phyloP scores from a whole-genome alignment of 1,284 basidiomycete genomes.

The Boletus hoseneyae region DNA sequence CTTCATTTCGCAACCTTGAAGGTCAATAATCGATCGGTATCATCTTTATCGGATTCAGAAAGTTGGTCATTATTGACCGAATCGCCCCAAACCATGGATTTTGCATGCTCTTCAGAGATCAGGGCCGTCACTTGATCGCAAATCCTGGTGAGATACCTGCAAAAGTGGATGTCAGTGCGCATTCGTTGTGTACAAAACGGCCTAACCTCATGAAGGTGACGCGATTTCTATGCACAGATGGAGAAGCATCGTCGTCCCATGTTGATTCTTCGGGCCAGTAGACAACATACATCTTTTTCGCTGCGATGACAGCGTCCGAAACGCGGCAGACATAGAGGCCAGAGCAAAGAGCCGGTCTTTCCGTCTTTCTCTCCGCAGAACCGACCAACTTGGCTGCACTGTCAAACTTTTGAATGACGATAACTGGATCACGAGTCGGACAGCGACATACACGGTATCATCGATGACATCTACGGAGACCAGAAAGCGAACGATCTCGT shows the following conservation, averaged over 20 bases:
- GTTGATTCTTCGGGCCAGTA: constrained; percentile 64
- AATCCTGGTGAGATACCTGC: constrained; percentile 54
- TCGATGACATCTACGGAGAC: constrained; percentile 35
- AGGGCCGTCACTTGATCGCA: constrained; percentile 49
- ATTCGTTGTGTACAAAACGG: neutral
- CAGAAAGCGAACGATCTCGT: constrained; percentile 46
- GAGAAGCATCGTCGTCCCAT: constrained; percentile 51
- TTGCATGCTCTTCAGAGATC: constrained; percentile 44
- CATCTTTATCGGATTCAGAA: constrained; percentile 35
- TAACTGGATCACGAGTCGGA: neutral
- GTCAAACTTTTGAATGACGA: neutral
- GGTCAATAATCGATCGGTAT: constrained; percentile 47
- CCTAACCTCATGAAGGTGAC: constrained; percentile 58
- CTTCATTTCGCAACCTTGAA: constrained; percentile 54
- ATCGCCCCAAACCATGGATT: constrained; percentile 42
- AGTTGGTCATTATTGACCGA: constrained; percentile 29
- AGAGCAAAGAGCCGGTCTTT: constrained; percentile 39
- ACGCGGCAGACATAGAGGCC: constrained; percentile 45
- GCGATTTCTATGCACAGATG: constrained; percentile 48
- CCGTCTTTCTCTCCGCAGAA: constrained; percentile 13
- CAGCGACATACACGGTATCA: constrained; percentile 34
- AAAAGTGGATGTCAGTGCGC: neutral
- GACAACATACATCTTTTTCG: constrained; percentile 41
- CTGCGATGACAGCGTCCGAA: neutral
- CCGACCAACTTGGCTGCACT: constrained; percentile 16